These are phyloP conservation scores for Sporothrix schenckii DNA, from an alignment of 2,329 filamentous ascomycete species.

Conservation along the genomic window DNA sequence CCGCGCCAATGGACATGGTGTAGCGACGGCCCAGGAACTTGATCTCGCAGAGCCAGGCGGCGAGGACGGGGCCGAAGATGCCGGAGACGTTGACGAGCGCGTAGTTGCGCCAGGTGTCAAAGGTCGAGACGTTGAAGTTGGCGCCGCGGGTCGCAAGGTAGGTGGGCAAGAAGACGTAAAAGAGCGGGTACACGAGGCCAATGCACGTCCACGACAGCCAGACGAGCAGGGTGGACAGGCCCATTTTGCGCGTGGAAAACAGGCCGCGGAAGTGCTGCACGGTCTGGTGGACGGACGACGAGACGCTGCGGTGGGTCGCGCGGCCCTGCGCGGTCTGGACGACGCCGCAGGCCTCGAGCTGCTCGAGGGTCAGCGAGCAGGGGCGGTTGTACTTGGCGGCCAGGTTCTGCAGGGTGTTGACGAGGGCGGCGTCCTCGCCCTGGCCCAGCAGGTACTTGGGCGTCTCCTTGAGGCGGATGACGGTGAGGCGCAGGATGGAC, in stretches of 20 bases:
- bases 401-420: slow-evolving; percentile 48
- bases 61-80: slow-evolving; percentile 70
- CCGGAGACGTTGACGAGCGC: slow-evolving; percentile 67
- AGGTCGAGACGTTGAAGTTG: slow-evolving; percentile 54
- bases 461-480: slow-evolving; percentile 61
- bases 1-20: slow-evolving; percentile 67
- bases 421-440: slow-evolving; percentile 56
- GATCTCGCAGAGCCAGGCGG: slow-evolving; percentile 66
- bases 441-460: slow-evolving; percentile 61
- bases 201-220: slow-evolving; percentile 72
- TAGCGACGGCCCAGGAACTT: slow-evolving; percentile 63
- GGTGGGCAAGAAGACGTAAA: slow-evolving; percentile 67
- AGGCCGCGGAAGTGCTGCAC: slow-evolving; percentile 64
- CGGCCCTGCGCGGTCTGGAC: slow-evolving; percentile 41
- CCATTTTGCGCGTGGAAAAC: slow-evolving; percentile 63
- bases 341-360: slow-evolving; percentile 52
- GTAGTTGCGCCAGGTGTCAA: slow-evolving; percentile 72
- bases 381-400: slow-evolving; percentile 47
- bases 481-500: slow-evolving; percentile 57
- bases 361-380: slow-evolving; percentile 50
- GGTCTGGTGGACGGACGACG: slow-evolving; percentile 43
- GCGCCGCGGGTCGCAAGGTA: slow-evolving; percentile 66
- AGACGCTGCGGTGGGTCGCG: neutral
- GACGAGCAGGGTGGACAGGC: slow-evolving; percentile 63
- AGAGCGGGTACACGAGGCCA: slow-evolving; percentile 73